phyloP scores from a whole-genome alignment of 257 asterid genomes.

The Penstemon newberryi region DNA sequence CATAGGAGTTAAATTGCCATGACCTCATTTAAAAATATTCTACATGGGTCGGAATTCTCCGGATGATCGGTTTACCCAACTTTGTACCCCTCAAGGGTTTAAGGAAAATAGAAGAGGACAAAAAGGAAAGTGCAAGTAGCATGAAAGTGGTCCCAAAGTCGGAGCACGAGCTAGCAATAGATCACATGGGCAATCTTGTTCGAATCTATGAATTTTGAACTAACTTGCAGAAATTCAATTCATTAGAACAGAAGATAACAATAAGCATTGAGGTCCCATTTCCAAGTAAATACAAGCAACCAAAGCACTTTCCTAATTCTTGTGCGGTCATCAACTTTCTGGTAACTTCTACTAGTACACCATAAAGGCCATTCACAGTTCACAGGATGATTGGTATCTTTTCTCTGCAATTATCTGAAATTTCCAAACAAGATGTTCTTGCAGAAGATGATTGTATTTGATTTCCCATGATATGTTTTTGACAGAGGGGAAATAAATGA shows the following conservation, averaged over 20 bases:
- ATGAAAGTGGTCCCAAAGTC: conserved; percentile 64
- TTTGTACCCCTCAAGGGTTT: background rate
- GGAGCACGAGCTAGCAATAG: conserved; percentile 28
- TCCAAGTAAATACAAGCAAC: conserved; percentile 19
- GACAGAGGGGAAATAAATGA: conserved; percentile 1
- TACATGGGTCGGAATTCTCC: too few species aligned
- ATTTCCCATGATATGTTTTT: too few species aligned
- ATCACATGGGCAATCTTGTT: conserved; percentile 54
- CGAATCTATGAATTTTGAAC: conserved; percentile 31
- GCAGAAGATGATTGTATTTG: conserved; percentile 8
- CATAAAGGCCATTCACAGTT: conserved; percentile 1
- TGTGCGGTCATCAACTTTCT: conserved; percentile 31
- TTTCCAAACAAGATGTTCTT: conserved; percentile 10
- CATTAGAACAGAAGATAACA: conserved; percentile 24
- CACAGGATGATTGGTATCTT: conserved; percentile 23
- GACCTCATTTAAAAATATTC: too few species aligned
- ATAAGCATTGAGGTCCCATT: conserved; percentile 36
- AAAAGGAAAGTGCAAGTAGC: conserved; percentile 44
- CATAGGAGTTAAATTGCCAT: too few species aligned
- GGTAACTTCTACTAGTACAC: conserved; percentile 20
- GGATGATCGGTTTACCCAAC: too few species aligned
- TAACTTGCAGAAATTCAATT: conserved; percentile 36
- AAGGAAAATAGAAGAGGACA: conserved; percentile 18
- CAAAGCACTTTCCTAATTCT: background rate
- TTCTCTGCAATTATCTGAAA: conserved; percentile 23